Evolutionary conservation across 2,329 filamentous ascomycete genomes (phyloP), one percentile per base, ranked within the genome.

Genomic region (Aureobasidium leucospermi): DNA sequence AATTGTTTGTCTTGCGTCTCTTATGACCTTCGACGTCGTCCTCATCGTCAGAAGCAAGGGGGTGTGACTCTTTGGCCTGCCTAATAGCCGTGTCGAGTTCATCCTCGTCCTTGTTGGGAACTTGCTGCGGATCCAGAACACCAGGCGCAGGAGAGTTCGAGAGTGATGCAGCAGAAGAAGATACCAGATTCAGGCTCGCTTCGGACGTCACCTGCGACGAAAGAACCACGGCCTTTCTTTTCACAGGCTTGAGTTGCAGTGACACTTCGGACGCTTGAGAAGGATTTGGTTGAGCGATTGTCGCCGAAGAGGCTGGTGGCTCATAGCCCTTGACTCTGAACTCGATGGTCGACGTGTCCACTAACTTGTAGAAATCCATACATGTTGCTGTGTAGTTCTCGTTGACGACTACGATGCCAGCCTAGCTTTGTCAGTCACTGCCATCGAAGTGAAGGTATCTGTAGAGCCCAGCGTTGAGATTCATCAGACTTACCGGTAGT

Each of bases 291-390:
- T 47, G 39, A 29, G 39, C 11, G 4, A 43, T 23, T 36, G 31
- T 13, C 1, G 38, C 15, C 2, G 23, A 2, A 9, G 31, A 41
- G n/a, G 49, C 48, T 23, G 57, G 48, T 16, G 23, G 34, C 10
- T 31, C 39, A 67, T 74, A 76, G 43, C 81, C 89, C 55, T 68
- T 69, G 29, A 88, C 78, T 61, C 69, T 73, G 67, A 90, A 94
- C 48, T 81, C 81, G 29, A 71, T 70, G 64, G 85, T 83, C 3
- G 73, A 73, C 5, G 81, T 78, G 63, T 88, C 83, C 8, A 76
- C 61, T 1, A 78, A 63, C 6, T 59, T 67, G 7, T 69, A 68
- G 31, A 70, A 75, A 9, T 69, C 62, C 29, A 79, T 75, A 61
- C 75, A 78, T 29, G 78, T 73, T 4, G 76, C 68, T 6, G 76